These are phyloP conservation scores for Phytophthora europaea DNA, from an alignment of 352 stramenopile genomes.

Conservation along the genomic window DNA sequence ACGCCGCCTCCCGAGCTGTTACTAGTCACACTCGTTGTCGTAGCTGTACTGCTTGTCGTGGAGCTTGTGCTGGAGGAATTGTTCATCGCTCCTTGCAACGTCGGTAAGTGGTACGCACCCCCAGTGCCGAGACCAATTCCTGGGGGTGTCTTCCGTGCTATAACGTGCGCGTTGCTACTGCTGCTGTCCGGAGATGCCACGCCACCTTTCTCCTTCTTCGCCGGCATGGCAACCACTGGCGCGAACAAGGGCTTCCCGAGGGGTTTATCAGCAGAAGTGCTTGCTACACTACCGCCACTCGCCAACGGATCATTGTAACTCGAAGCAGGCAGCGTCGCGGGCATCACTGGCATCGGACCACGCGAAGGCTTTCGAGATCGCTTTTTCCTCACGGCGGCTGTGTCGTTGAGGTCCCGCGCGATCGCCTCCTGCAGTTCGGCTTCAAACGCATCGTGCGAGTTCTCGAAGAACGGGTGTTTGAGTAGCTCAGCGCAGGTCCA, in stretches of 20 bases:
- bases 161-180: constrained; percentile 21
- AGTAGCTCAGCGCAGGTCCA: constrained; percentile 86
- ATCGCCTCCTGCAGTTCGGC: constrained; percentile 79
- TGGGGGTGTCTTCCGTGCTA: constrained; percentile 27
- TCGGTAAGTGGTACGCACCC: constrained; percentile 44
- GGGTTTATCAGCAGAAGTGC: constrained; percentile 19
- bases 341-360: constrained; percentile 23
- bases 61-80: constrained; percentile 44
- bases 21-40: constrained; percentile 20
- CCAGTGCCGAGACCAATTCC: constrained; percentile 16
- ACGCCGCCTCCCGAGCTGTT: constrained; percentile 8
- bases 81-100: constrained; percentile 39
- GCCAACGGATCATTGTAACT: constrained; percentile 28
- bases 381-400: constrained; percentile 70
- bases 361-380: constrained; percentile 55
- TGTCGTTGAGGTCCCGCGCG: constrained; percentile 71
- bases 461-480: constrained; percentile 79
- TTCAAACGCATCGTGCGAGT: constrained; percentile 65
- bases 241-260: constrained; percentile 42
- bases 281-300: constrained; percentile 1
- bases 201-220: constrained; percentile 33
- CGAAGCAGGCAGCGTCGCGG: constrained; percentile 9
- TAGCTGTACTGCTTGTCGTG: constrained; percentile 37
- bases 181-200: constrained; percentile 16
- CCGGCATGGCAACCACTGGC: constrained; percentile 24